These are phyloP conservation scores for Camellia granthamiana DNA, from an alignment of 148 eudicot genomes.

Conservation along the genomic window DNA sequence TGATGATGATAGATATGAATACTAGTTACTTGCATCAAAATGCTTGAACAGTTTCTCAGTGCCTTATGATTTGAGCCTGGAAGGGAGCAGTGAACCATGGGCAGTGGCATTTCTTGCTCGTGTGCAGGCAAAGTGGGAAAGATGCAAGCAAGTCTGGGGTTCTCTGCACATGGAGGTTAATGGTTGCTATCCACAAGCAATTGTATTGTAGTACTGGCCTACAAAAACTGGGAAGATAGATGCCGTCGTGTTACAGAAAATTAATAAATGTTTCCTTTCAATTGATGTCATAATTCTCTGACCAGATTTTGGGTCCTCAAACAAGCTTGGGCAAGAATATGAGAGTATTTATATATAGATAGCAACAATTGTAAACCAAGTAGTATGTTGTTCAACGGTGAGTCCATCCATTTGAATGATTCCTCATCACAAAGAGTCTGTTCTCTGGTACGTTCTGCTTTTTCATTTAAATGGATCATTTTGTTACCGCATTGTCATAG, in stretches of 20 bases:
- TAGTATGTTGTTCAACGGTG: background rate
- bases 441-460: no score
- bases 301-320: background rate
- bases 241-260: background rate
- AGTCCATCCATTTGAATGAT: background rate
- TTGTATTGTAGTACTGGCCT: conserved; percentile 41
- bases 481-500: no score
- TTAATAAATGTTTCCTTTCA: background rate
- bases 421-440: background rate
- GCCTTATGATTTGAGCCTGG: conserved; percentile 79
- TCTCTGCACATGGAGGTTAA: conserved; percentile 74
- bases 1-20: background rate
- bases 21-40: background rate
- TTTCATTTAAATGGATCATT: no score
- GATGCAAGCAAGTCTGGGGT: conserved; percentile 68
- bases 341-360: background rate
- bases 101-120: conserved; percentile 55
- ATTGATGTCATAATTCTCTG: background rate
- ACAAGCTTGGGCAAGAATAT: background rate
- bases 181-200: conserved; percentile 76
- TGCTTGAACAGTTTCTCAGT: conserved; percentile 73
- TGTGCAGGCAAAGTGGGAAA: conserved; percentile 51
- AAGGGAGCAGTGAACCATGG: conserved; percentile 75
- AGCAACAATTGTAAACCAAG: background rate
- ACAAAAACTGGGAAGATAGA: background rate